Evolutionary conservation across 192 early-diverging fungal genomes (phyloP).

Genomic region (Mortierella alpina): DNA sequence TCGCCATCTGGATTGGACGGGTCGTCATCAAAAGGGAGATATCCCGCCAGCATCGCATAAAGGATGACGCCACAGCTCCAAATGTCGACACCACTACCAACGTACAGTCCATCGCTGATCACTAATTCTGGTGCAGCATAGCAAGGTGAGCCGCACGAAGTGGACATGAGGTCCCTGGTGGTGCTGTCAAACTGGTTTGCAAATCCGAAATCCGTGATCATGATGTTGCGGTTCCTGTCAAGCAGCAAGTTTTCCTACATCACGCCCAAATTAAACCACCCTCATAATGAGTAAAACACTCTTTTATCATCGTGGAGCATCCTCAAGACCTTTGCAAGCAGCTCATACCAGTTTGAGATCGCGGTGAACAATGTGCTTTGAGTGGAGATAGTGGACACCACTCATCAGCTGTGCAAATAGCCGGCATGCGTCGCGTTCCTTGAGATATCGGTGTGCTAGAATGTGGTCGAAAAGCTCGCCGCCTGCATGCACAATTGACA

Average conservation of each 20-base stretch:
- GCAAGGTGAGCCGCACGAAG: slow-evolving; percentile 97
- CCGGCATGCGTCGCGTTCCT: slow-evolving; percentile 89
- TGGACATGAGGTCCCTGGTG: slow-evolving; percentile 86
- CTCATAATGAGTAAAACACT: background rate
- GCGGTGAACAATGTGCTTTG: slow-evolving; percentile 94
- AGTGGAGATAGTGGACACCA: slow-evolving; percentile 94
- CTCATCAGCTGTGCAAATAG: slow-evolving; percentile 94
- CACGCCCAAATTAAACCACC: background rate
- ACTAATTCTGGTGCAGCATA: slow-evolving; percentile 99
- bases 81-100: slow-evolving; percentile 95
- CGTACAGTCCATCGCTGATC: slow-evolving; percentile 94
- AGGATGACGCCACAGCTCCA: slow-evolving; percentile 99
- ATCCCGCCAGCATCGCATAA: slow-evolving; percentile 91
- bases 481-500: slow-evolving; percentile 53
- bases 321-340: too few relatives aligned
- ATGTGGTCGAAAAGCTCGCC: slow-evolving; percentile 99
- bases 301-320: too few relatives aligned
- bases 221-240: slow-evolving; percentile 90
- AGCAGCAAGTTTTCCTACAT: slow-evolving; percentile 91
- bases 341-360: slow-evolving; percentile 90
- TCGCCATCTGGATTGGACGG: slow-evolving; percentile 91
- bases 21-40: slow-evolving; percentile 92
- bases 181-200: slow-evolving; percentile 87
- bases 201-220: slow-evolving; percentile 99
- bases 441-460: slow-evolving; percentile 93